phyloP scores from a whole-genome alignment of 768 basidiomycete species.

The Paxillus ammoniavirescens region DNA sequence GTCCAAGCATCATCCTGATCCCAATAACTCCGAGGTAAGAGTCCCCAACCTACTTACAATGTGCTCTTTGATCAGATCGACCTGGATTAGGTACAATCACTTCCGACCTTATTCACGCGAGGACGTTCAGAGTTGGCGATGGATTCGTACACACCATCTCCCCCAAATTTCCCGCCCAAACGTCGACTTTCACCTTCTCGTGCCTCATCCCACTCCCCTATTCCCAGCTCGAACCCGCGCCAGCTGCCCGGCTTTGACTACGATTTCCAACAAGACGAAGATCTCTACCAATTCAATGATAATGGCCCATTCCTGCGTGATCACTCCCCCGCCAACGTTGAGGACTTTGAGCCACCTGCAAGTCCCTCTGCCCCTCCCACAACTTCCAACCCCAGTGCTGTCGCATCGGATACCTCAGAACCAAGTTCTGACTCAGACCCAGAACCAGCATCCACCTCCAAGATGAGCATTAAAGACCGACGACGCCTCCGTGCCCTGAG shows the following conservation, averaged over 20 bases:
- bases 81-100: slow-evolving; percentile 7
- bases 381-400: slow-evolving; percentile 17
- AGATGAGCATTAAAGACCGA: slow-evolving; percentile 30
- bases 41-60: neutral
- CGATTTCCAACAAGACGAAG: slow-evolving; percentile 14
- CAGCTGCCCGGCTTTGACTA: slow-evolving; percentile 14
- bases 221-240: neutral
- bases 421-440: slow-evolving; percentile 15
- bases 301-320: slow-evolving; percentile 1
- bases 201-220: slow-evolving; percentile 10
- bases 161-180: slow-evolving; percentile 1
- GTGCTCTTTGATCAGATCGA: neutral
- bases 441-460: slow-evolving; percentile 8
- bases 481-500: slow-evolving; percentile 38
- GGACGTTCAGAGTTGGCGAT: slow-evolving; percentile 14
- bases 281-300: slow-evolving; percentile 9
- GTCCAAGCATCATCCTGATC: neutral
- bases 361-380: slow-evolving; percentile 15
- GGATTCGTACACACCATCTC: slow-evolving; percentile 2
- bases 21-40: slow-evolving; percentile 12
- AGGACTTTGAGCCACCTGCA: slow-evolving; percentile 8
- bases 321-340: slow-evolving; percentile 4
- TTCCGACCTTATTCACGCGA: slow-evolving; percentile 4
- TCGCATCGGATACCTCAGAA: slow-evolving; percentile 15
- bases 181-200: neutral